A percentile compares a stretch with the other conserved stretches of the same genome.
Evolutionary conservation across 305 asterid species (phyloP).

Genomic region (Fraxinus dipetala): DNA sequence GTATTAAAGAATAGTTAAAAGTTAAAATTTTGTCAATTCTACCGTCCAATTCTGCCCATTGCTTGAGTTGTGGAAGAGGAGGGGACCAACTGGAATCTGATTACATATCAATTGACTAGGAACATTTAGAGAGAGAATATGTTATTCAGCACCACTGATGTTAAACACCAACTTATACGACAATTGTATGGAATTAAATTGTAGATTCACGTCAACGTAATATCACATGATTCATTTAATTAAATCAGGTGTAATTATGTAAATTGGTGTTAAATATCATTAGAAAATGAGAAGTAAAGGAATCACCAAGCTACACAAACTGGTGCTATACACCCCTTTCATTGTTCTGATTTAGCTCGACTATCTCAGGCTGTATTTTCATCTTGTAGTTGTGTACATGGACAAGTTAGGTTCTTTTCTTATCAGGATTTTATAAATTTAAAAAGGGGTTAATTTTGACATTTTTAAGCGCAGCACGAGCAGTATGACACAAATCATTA

Average conservation of each 20-base stretch:
- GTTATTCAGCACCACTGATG: neutral
- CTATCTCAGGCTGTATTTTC: neutral
- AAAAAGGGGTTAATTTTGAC: neutral
- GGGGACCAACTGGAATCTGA: neutral
- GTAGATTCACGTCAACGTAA: neutral
- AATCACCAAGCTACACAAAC: neutral
- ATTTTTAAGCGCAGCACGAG: neutral
- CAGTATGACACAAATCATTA: neutral
- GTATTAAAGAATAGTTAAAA: neutral
- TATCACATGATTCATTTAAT: neutral
- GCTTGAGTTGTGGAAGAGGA: neutral
- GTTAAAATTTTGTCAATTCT: neutral
- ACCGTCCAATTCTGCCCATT: neutral
- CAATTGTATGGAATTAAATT: neutral
- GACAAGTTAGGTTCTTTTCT: neutral
- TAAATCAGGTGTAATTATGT: neutral
- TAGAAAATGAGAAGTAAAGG: neutral
- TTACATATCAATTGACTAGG: neutral
- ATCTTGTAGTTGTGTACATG: neutral
- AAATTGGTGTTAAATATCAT: neutral
- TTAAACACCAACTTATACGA: neutral
- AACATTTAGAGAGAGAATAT: neutral
- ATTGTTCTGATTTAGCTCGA: neutral
- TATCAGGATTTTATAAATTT: neutral
- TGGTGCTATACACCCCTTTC: neutral